These are phyloP conservation scores for Emergomyces orientalis DNA, from an alignment of 2,329 filamentous ascomycete genomes.

Conservation along the genomic window DNA sequence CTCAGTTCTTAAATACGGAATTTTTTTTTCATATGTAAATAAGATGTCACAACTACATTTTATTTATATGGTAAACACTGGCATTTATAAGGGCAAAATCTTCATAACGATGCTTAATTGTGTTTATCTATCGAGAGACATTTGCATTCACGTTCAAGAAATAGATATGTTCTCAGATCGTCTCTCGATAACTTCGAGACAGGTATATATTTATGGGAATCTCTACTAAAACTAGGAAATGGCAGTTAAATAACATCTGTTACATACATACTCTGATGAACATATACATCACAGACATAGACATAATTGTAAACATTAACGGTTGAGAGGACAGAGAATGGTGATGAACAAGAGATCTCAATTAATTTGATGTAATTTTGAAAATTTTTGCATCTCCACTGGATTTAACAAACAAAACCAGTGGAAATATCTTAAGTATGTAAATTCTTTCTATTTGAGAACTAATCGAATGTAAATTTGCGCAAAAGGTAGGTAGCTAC, in stretches of 20 bases:
- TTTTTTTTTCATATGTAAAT: no score
- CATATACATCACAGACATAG: no score
- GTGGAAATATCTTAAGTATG: neutral
- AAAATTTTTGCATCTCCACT: neutral
- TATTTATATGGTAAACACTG: no score
- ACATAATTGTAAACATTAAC: no score
- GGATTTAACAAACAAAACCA: neutral
- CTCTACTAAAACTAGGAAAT: neutral
- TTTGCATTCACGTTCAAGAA: neutral
- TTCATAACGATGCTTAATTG: neutral
- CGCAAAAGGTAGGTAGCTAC: neutral
- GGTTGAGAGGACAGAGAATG: no score
- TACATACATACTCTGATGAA: neutral
- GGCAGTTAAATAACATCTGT: neutral
- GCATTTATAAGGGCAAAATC: neutral
- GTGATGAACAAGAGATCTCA: neutral
- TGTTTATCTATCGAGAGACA: neutral
- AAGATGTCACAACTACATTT: no score
- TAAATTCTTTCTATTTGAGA: no score
- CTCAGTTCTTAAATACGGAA: no score
- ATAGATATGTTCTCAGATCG: neutral
- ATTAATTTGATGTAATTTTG: neutral
- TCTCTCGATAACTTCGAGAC: neutral
- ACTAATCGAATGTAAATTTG: neutral
- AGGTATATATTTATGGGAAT: neutral